Evolutionary conservation across 2,329 filamentous ascomycete genomes (phyloP), one percentile per base, ranked within the genome.

Genomic region (Teratosphaeria viscida): DNA sequence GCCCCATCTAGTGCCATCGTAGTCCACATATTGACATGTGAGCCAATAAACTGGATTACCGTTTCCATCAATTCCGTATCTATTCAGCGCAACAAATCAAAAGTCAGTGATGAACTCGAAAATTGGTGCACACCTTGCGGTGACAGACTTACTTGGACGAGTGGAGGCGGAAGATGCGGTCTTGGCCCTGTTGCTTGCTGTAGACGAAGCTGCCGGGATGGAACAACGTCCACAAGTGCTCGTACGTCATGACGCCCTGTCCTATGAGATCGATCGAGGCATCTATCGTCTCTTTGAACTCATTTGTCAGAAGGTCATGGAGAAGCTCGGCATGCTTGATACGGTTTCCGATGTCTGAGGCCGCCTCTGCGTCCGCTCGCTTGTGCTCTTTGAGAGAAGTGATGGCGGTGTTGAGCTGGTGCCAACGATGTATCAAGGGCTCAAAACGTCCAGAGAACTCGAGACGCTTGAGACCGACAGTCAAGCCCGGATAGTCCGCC

Each of bases 391-490:
- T 63, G 16, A 72, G 60, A n/a, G 62, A 57, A 14, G 60, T 58
- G 27, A 72, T 69, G 1, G 85, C 76, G 6, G 74, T 66, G 1
- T 77, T 63, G 10, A 77, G 64, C 49, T 74, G 70, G 0, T 68
- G 73, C 84, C 85, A 89, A 35, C 85, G 79, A 70, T 89, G 85
- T 49, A 88, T 82, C 55, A 89, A 82, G 0, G 83, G 82, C 64
- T 81, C 75, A 62, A 88, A 88, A 0, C 64, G 62, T 8, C 79
- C 80, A 7, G 73, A 70, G 61, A 89, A 87, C 59, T 82, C 81
- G 1, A 88, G 75, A 1, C 82, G 78, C n/a, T 83, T 77, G 29
- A 88, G 74, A 11, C 77, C 78, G 37, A 81, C 80, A 2, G 82
- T 81, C 34, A 88, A 76, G 0, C 85, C 43, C n/a, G 43, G 43